phyloP scores from a whole-genome alignment of 164 flowering plant species.

The Buxus sempervirens region DNA sequence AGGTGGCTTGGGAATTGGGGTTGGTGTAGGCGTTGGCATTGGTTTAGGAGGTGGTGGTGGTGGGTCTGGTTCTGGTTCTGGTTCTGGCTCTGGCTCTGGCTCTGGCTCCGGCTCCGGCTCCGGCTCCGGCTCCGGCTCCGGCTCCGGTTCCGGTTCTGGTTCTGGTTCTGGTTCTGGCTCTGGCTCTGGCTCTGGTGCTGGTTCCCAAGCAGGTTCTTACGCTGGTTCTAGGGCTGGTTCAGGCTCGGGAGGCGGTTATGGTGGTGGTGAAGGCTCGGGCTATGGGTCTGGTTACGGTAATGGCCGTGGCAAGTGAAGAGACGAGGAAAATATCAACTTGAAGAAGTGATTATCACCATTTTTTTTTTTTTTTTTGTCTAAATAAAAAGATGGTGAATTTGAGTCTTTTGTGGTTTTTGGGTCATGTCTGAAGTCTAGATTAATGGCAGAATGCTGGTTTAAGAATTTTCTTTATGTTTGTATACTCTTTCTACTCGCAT shows the following conservation, averaged over 20 bases:
- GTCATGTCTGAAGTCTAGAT: not conserved
- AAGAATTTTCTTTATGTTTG: too few species aligned
- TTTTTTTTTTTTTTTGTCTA: slow-evolving; percentile 15
- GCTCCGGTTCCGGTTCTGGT: slow-evolving; percentile 14
- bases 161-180: slow-evolving; percentile 3
- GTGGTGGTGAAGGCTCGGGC: slow-evolving; percentile 19
- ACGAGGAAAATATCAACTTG: not conserved
- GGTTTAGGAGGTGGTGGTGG: slow-evolving; percentile 25
- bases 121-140: slow-evolving; percentile 2
- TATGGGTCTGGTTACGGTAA: slow-evolving; percentile 9
- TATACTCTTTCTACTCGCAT: too few species aligned
- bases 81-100: too few species aligned
- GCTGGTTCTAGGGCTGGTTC: slow-evolving; percentile 14
- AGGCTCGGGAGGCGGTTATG: slow-evolving; percentile 16
- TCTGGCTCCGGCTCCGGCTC: too few species aligned
- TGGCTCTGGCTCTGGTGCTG: slow-evolving; percentile 7
- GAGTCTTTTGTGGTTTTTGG: not conserved
- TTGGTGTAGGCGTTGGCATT: slow-evolving; percentile 28
- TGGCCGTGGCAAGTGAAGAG: not conserved
- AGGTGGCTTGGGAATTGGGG: slow-evolving; percentile 23
- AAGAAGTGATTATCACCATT: too few species aligned
- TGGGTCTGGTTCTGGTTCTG: slow-evolving; percentile 13
- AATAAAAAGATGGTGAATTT: slow-evolving; percentile 7
- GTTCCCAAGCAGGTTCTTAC: slow-evolving; percentile 2
- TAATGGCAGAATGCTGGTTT: too few species aligned